Evolutionary conservation across 306 rosid species (phyloP), one percentile per base, ranked within the genome.

Genomic region (Mucuna pruriens): DNA sequence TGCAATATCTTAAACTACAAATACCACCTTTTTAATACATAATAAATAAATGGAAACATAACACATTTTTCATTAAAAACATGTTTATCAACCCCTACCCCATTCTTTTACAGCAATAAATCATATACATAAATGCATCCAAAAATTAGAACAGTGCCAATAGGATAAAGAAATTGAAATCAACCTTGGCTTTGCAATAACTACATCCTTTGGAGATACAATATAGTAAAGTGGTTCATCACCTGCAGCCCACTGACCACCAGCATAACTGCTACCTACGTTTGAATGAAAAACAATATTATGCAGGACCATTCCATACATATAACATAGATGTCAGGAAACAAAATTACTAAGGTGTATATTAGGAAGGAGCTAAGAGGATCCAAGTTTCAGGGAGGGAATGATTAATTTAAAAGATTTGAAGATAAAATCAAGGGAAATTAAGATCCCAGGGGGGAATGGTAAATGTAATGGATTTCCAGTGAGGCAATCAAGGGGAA

Each of bases 181-280:
- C 74, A 19, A 95, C 99, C 99, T 95, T 72, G 99, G 99, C 84
- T 95, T 95, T 54, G 96, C 99, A 88, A 93, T 95, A 67, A 95
- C 97, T 40, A 93, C 96, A 82, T 95, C 99, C 89, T 93, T 95
- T 71, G 93, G 98, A 83, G 98, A 95, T 82, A 95, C 95, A 71
- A 95, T 86, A 80, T 95, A 95, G 92, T 95, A 95, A 60, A 90
- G 83, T 68, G 99, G 99, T 78, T 95, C 99, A 86, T 91, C 98
- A 58, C 98, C 97, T 68, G 92, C 97, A 86, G 97, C 97, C 99
- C 99, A 95, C 86, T 93, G 99, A 85, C 99, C 99, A 39, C 98
- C 99, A 79, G 97, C 98, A 90, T 95, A 92, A 88, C 99, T 95
- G 90, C 98, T 93, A 86, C 99, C 99, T 95, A 87, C 77, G 89